A percentile compares a stretch with the other conserved stretches of the same genome.
These are phyloP conservation scores for Plasmopara viticola DNA, from an alignment of 352 stramenopile species.

Conservation along the genomic window DNA sequence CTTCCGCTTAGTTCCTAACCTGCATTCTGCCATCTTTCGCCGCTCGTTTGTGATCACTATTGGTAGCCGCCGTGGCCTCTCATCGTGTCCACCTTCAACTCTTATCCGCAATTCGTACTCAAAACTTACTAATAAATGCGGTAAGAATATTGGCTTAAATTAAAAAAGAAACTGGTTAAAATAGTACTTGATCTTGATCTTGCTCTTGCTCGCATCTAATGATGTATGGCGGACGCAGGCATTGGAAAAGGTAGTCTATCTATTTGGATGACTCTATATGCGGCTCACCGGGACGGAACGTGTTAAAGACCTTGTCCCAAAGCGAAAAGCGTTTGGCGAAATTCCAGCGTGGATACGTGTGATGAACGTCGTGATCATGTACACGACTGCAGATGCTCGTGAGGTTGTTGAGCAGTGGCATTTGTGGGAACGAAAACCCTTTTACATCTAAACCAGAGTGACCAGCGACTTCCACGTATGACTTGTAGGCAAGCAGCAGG, in stretches of 20 bases:
- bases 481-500: conserved; percentile 84
- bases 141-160: not conserved
- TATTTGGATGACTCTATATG: not conserved
- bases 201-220: not conserved
- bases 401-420: conserved; percentile 53
- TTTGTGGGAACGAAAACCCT: conserved; percentile 81
- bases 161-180: not conserved
- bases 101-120: not conserved
- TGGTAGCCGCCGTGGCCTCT: too few relatives aligned
- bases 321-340: conserved; percentile 86
- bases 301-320: conserved; percentile 82
- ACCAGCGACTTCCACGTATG: conserved; percentile 83
- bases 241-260: not conserved
- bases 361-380: conserved; percentile 82
- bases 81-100: not conserved
- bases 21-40: conserved; percentile 22
- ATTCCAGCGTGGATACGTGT: conserved; percentile 78
- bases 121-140: not conserved
- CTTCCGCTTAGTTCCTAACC: conserved; percentile 28
- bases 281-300: conserved; percentile 42
- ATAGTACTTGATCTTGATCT: not conserved
- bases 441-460: conserved; percentile 80
- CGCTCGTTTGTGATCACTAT: not conserved
- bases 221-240: not conserved
- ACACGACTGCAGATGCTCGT: conserved; percentile 57